Conservation (phyloP, 257 asterid species). For the Ophiorrhiza pumila region DNA sequence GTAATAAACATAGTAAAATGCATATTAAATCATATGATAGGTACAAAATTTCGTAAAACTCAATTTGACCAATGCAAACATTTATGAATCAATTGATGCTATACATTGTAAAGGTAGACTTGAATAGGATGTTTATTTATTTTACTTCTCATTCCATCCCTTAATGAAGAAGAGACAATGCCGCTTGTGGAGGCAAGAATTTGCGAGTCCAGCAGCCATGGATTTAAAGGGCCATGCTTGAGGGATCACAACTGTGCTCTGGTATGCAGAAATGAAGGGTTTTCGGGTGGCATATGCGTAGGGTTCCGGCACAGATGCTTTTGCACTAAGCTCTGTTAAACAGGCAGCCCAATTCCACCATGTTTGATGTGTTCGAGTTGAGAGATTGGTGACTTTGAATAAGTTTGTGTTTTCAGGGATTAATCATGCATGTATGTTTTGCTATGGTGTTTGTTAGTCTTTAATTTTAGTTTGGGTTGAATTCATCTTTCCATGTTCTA, state of each 20-base stretch:
- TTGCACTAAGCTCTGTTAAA: slow-evolving; percentile 42
- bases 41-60: not conserved
- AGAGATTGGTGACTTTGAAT: not conserved
- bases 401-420: not conserved
- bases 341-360: no score
- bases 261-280: slow-evolving; percentile 50
- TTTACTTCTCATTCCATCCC: not conserved
- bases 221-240: slow-evolving; percentile 31
- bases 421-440: not conserved
- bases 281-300: slow-evolving; percentile 43
- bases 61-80: not conserved
- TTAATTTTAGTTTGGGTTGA: no score
- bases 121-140: not conserved
- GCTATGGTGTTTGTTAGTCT: not conserved
- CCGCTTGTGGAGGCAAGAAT: slow-evolving; percentile 40
- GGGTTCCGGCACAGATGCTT: slow-evolving; percentile 44
- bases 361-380: no score
- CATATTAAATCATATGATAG: not conserved
- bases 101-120: not conserved
- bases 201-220: slow-evolving; percentile 46
- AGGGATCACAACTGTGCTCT: slow-evolving; percentile 43
- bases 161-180: slow-evolving; percentile 23
- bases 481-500: no score
- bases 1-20: not conserved
- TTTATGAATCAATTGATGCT: no score